These are phyloP conservation scores for Prototheca stagnorum DNA, from an alignment of 163 green algal species.

Conservation along the genomic window DNA sequence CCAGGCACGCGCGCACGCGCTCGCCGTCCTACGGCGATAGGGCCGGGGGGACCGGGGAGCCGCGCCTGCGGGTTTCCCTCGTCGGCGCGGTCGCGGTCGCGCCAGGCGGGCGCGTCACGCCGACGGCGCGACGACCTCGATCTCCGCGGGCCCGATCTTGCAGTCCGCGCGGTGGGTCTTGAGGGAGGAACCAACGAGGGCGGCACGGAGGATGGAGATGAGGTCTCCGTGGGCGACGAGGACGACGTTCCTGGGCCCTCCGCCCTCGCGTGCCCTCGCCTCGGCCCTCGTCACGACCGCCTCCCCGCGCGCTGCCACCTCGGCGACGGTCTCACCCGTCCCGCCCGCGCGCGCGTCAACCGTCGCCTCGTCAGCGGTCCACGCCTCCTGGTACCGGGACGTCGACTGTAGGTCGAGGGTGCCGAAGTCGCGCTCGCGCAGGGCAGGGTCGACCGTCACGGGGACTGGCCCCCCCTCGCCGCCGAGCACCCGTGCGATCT, in stretches of 20 bases:
- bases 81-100: no score
- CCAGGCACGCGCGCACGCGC: no score
- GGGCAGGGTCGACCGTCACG: neutral
- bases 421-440: constrained; percentile 1
- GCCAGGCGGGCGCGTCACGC: no score
- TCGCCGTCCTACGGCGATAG: no score
- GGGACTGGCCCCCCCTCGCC: neutral
- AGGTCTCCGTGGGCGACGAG: neutral
- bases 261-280: neutral
- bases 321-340: neutral
- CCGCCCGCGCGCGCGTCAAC: no score
- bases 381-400: neutral
- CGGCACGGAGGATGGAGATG: neutral
- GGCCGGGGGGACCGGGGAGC: no score
- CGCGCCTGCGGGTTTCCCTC: no score
- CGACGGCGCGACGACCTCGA: no score
- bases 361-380: neutral
- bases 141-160: no score
- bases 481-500: neutral
- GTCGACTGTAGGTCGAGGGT: neutral
- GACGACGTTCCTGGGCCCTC: neutral
- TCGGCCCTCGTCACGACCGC: neutral
- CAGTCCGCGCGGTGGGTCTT: neutral
- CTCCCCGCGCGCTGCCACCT: neutral
- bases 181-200: neutral